Evolutionary conservation across 495 filamentous ascomycete species (phyloP).

Genomic region (Neurospora africana): DNA sequence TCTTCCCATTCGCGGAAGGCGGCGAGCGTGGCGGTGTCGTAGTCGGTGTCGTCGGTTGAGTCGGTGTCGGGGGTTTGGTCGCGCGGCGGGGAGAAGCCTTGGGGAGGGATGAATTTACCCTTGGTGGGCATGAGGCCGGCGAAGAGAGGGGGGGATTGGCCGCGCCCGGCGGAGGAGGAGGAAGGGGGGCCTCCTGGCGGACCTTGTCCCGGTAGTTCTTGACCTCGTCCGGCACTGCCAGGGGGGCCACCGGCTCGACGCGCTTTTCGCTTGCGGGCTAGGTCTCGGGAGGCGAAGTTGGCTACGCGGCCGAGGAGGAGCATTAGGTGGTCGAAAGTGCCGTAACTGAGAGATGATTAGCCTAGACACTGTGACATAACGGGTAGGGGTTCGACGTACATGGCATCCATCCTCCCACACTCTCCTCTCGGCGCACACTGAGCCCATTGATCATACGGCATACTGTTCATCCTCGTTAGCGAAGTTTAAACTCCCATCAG

Average conservation of each 20-base stretch:
- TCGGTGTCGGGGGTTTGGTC: slow-evolving; percentile 27
- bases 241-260: slow-evolving; percentile 29
- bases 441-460: slow-evolving; percentile 69
- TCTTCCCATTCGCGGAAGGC: slow-evolving; percentile 72
- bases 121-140: slow-evolving; percentile 55
- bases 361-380: neutral
- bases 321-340: slow-evolving; percentile 74
- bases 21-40: slow-evolving; percentile 51
- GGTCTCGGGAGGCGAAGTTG: slow-evolving; percentile 69
- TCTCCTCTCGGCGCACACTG: slow-evolving; percentile 77
- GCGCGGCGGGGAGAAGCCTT: slow-evolving; percentile 42
- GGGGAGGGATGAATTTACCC: slow-evolving; percentile 39
- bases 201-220: neutral
- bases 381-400: slow-evolving; percentile 30
- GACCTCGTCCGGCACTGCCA: slow-evolving; percentile 12
- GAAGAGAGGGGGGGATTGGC: slow-evolving; percentile 32
- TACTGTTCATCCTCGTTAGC: slow-evolving; percentile 37
- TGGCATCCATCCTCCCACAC: slow-evolving; percentile 65
- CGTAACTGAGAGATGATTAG: slow-evolving; percentile 42
- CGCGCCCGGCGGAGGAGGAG: slow-evolving; percentile 17
- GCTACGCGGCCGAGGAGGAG: slow-evolving; percentile 74
- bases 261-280: slow-evolving; percentile 61
- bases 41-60: slow-evolving; percentile 29
- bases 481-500: neutral
- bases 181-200: neutral